phyloP scores from a whole-genome alignment of 192 early-diverging fungal species.

The Gryganskiella cystojenkinii region DNA sequence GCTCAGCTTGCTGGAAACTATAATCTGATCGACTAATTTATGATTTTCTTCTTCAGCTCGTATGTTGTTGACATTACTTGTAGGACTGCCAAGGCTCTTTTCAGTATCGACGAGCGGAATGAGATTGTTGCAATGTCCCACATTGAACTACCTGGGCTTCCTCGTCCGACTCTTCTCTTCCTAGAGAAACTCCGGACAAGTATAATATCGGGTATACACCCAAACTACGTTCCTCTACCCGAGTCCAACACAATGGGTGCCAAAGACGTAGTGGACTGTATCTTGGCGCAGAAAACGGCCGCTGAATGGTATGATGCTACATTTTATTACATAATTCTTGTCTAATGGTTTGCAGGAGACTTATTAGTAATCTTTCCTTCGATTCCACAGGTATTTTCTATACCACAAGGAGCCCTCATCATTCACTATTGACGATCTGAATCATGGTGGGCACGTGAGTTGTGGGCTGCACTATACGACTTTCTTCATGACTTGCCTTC shows the following conservation, averaged over 20 bases:
- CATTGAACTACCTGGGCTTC: background rate
- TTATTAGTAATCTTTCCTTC: background rate
- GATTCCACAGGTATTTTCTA: conserved; percentile 7
- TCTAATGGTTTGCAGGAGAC: background rate
- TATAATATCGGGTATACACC: background rate
- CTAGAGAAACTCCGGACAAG: conserved; percentile 1
- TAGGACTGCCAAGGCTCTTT: background rate
- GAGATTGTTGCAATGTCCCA: background rate
- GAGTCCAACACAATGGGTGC: background rate
- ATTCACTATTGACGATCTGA: conserved; percentile 3
- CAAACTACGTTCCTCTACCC: background rate
- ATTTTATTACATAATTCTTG: background rate
- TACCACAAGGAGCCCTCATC: conserved; percentile 6
- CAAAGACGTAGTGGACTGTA: background rate
- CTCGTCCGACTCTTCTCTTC: background rate
- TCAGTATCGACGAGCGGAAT: background rate
- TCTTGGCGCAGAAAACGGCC: conserved; percentile 7
- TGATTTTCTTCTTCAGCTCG: background rate
- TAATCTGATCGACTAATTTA: background rate
- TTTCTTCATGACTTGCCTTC: conserved; percentile 1
- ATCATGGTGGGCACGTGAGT: conserved; percentile 10
- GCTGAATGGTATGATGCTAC: conserved; percentile 10
- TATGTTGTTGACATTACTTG: background rate
- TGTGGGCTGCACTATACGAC: conserved; percentile 2
- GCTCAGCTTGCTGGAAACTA: too few relatives aligned